A percentile compares a stretch with the other conserved stretches of the same genome.
These are phyloP conservation scores for Neofusicoccum laricinum DNA, from an alignment of 2,329 filamentous ascomycete species.

Conservation along the genomic window DNA sequence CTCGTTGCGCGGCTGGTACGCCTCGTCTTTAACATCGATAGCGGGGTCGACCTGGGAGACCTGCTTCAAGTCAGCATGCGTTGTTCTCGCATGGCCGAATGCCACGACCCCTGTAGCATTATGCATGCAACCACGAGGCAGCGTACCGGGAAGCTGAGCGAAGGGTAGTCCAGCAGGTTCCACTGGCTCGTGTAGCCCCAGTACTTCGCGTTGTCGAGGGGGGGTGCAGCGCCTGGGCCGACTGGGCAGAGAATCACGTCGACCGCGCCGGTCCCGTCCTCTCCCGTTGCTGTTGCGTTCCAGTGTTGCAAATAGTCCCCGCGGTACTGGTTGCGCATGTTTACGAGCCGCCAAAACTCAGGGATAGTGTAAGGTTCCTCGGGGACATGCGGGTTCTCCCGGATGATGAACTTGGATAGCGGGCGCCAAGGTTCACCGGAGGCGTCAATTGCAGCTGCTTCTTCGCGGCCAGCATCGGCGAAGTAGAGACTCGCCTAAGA, in stretches of 20 bases:
- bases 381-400: constrained; percentile 51
- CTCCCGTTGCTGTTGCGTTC: constrained; percentile 37
- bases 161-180: constrained; percentile 68
- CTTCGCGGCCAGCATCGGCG: constrained; percentile 58
- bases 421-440: constrained; percentile 59
- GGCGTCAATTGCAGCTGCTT: constrained; percentile 48
- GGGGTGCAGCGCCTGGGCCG: constrained; percentile 54
- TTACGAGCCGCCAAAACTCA: constrained; percentile 43
- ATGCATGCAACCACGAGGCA: constrained; percentile 21
- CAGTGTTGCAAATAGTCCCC: constrained; percentile 46
- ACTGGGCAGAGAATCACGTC: constrained; percentile 64
- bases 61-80: constrained; percentile 6
- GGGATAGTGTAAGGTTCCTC: constrained; percentile 25
- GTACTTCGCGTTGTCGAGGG: constrained; percentile 53
- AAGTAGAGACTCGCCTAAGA: constrained; percentile 46
- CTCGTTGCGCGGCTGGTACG: constrained; percentile 41
- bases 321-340: constrained; percentile 44
- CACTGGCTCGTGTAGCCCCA: constrained; percentile 67
- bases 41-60: constrained; percentile 38
- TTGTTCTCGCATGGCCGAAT: not conserved
- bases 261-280: constrained; percentile 35
- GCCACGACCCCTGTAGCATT: not conserved
- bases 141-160: constrained; percentile 55
- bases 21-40: constrained; percentile 38
- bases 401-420: constrained; percentile 57